These are phyloP conservation scores for Kurtzmaniella natalensis DNA, from an alignment of 1,139 yeast genomes.

Conservation along the genomic window DNA sequence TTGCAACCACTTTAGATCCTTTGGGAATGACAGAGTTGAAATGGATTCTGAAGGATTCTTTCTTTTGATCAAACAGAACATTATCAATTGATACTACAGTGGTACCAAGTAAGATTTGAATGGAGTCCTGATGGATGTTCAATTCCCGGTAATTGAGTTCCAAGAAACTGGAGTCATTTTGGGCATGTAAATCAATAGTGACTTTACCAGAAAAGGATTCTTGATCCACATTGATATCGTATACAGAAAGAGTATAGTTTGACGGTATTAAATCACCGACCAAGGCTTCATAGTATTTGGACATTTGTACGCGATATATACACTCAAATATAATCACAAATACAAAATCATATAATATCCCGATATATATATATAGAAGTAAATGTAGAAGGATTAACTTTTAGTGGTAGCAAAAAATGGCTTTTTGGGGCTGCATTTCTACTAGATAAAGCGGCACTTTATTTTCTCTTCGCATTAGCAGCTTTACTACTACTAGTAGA, in stretches of 20 bases:
- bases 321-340: too few species aligned
- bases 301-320: conserved; percentile 2
- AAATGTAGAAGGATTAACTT: too few species aligned
- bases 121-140: conserved; percentile 14
- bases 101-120: conserved; percentile 8
- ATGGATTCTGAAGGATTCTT: conserved; percentile 25
- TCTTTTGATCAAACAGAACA: conserved; percentile 15
- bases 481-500: too few species aligned
- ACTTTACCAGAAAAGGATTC: conserved; percentile 41
- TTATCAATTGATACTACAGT: conserved; percentile 14
- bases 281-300: conserved; percentile 36
- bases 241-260: conserved; percentile 40
- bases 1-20: conserved; percentile 19
- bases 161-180: conserved; percentile 29
- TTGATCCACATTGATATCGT: conserved; percentile 27
- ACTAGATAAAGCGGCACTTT: too few species aligned
- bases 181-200: conserved; percentile 31
- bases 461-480: too few species aligned
- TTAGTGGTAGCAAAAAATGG: too few species aligned
- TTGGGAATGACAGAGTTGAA: conserved; percentile 13
- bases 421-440: too few species aligned
- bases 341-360: too few species aligned
- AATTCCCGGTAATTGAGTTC: conserved; percentile 42
- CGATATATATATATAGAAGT: too few species aligned
- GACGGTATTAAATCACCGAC: conserved; percentile 39